Conservation (phyloP, 148 eudicot genomes). For the Chenopodium formosanum region DNA sequence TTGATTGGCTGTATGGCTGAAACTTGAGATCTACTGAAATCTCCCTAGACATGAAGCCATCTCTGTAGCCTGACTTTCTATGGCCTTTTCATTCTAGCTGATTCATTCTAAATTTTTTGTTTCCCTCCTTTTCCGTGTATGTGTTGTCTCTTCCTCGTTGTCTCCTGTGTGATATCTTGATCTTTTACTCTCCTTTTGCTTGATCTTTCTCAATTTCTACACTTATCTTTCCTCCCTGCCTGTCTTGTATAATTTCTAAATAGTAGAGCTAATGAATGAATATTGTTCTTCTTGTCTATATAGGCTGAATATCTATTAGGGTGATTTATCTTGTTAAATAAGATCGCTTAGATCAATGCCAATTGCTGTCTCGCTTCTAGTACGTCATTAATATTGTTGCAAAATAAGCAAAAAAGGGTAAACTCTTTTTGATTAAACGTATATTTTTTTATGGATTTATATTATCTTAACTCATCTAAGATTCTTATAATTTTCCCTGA, state of each 20-base stretch:
- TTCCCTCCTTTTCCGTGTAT: neutral
- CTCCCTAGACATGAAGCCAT: neutral
- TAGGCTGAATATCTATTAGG: neutral
- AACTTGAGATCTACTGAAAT: neutral
- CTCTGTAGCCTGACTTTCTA: neutral
- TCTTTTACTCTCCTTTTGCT: neutral
- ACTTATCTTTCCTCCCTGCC: neutral
- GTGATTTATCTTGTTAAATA: neutral
- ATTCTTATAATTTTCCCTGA: too few relatives aligned
- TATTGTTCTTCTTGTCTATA: neutral
- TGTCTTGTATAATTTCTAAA: neutral
- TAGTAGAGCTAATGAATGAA: neutral
- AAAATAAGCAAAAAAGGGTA: neutral
- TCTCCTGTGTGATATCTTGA: neutral
- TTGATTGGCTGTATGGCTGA: neutral
- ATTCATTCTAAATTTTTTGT: neutral
- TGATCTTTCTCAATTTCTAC: neutral
- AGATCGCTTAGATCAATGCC: neutral
- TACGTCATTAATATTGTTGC: neutral
- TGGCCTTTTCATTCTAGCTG: neutral
- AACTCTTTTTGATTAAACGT: too few relatives aligned
- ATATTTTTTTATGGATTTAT: too few relatives aligned
- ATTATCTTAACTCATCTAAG: too few relatives aligned
- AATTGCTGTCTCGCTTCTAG: neutral
- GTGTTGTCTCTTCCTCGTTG: neutral